Evolutionary conservation across 2,329 filamentous ascomycete species (phyloP).

Genomic region (Botrytis hyacinthi): DNA sequence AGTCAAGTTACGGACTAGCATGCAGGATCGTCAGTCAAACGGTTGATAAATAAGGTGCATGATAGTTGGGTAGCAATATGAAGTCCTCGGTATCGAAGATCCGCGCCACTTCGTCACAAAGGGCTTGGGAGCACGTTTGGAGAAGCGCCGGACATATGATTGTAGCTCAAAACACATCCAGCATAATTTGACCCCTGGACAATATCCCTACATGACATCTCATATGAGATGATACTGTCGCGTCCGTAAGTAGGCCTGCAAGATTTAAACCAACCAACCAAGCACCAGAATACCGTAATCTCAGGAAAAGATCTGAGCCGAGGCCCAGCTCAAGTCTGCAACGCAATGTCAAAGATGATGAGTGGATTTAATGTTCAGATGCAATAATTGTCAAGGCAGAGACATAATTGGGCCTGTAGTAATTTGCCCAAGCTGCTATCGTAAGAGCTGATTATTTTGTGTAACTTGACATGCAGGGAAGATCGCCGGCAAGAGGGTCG

Average conservation of each 20-base stretch:
- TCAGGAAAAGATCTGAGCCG: background rate
- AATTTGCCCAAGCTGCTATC: conserved; percentile 8
- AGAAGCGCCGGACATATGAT: conserved; percentile 14
- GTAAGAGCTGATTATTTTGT: conserved; percentile 12
- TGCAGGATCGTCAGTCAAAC: background rate
- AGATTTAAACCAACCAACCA: conserved; percentile 1
- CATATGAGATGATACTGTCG: conserved; percentile 20
- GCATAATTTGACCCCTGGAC: conserved; percentile 14
- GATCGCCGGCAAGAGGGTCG: conserved; percentile 6
- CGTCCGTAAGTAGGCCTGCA: conserved; percentile 13
- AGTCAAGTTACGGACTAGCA: background rate
- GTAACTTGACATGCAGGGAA: conserved; percentile 19
- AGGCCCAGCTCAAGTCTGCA: background rate
- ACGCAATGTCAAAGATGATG: background rate
- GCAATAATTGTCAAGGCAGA: background rate
- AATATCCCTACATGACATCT: conserved; percentile 4
- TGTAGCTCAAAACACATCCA: background rate
- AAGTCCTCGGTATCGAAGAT: background rate
- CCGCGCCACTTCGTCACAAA: background rate
- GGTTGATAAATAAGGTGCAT: too few relatives aligned
- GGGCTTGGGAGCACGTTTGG: background rate
- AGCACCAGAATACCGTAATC: background rate
- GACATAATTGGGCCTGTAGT: background rate
- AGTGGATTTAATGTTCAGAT: background rate
- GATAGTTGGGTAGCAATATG: conserved; percentile 7